Evolutionary conservation across 768 basidiomycete genomes (phyloP), one percentile per base, ranked within the genome.

Genomic region (Boletellus ananas): DNA sequence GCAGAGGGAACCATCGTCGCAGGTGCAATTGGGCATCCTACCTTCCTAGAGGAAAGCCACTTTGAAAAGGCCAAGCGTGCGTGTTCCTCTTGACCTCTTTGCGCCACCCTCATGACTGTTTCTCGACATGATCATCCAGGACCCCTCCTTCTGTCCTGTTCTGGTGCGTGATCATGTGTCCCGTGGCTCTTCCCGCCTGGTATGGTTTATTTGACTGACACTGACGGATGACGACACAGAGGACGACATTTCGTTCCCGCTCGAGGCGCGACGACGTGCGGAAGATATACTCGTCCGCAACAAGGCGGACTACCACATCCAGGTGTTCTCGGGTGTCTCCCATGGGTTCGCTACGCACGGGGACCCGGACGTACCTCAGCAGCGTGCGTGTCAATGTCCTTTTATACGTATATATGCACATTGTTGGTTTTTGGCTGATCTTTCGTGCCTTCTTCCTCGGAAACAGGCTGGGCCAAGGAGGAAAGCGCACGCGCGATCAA

Each of bases 391-490:
- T n/a, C n/a, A n/a, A n/a, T n/a, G n/a, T 27, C 1, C 29, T 9
- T 34, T 3, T 23, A 4, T 6, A 6, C 23, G 23, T 6, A 23
- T 23, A 23, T n/a, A 27, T 36, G 14, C 3, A 10, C 33, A 20
- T 18, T 18, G 13, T 16, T 13, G 12, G 3, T 13, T 2, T 27
- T 7, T 9, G 11, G 18, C 10, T 17, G 31, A 18, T 16, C 7
- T 7, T 20, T 16, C 18, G 11, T 34, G 29, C 29, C 13, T 36
- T 33, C 2, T 33, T 29, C 2, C 2, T 29, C 2, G 3, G 18
- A 21, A 27, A 34, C 43, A 82, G 79, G 79, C 17, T 81, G 79
- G 79, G 77, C 78, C 4, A 81, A 80, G 60, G 80, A 82, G 48
- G 76, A 81, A 49, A 75, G 77, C 14, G 79, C 79, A 11, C 50